phyloP scores from a whole-genome alignment of 2,329 filamentous ascomycete species.

The Parasarocladium wereldwijsianum region DNA sequence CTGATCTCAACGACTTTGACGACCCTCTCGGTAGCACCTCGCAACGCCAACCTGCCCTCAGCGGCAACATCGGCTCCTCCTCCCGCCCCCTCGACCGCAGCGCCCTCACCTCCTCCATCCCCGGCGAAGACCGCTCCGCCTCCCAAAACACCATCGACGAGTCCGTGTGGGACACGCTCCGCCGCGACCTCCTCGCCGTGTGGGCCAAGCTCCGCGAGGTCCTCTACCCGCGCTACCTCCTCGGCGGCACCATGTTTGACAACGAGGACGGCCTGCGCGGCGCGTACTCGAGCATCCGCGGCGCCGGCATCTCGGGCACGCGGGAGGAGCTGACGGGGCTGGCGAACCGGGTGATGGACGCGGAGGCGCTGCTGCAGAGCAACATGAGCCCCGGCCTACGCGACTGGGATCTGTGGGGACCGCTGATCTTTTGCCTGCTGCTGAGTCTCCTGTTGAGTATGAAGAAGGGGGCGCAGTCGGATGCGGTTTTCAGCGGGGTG shows the following conservation, averaged over 20 bases:
- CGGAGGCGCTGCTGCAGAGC: conserved; percentile 46
- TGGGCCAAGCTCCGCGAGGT: conserved; percentile 99
- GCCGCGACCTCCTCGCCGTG: conserved; percentile 77
- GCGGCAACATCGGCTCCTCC: conserved; percentile 63
- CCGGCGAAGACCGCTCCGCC: conserved; percentile 82
- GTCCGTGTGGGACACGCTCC: conserved; percentile 92
- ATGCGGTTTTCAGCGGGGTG: conserved; percentile 84
- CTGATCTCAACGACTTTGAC: conserved; percentile 83
- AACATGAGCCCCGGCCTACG: conserved; percentile 80
- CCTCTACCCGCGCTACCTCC: conserved; percentile 85
- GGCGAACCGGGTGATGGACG: conserved; percentile 47
- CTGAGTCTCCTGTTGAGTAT: conserved; percentile 80
- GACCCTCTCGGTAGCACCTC: conserved; percentile 59
- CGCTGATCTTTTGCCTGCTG: conserved; percentile 82
- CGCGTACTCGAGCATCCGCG: conserved; percentile 46
- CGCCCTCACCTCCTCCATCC: conserved; percentile 79
- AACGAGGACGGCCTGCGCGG: conserved; percentile 37
- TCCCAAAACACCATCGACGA: conserved; percentile 93
- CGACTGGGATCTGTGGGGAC: conserved; percentile 98
- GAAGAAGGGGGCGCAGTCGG: conserved; percentile 65
- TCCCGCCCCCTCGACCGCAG: conserved; percentile 49
- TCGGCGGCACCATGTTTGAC: conserved; percentile 54
- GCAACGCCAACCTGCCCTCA: conserved; percentile 58
- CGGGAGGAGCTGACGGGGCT: conserved; percentile 47
- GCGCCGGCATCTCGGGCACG: conserved; percentile 42